Percentiles rank a stretch among this genome's conserved stretches.
Evolutionary conservation across 1,284 basidiomycete species (phyloP).

Genomic region (Ganoderma lucidum): DNA sequence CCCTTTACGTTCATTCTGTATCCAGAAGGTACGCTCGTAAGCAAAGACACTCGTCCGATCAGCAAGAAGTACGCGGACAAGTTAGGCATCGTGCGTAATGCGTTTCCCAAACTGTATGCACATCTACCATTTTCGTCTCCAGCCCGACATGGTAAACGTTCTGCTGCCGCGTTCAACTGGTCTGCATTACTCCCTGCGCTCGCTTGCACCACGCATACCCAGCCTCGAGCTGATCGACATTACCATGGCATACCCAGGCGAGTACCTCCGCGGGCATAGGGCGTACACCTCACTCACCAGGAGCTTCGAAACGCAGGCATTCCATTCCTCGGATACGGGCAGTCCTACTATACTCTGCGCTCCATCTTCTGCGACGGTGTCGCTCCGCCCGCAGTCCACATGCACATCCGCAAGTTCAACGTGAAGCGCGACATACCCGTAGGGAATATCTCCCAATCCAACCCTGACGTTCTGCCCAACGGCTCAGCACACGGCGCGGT

Average conservation of each 20-base stretch:
- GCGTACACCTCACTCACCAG: not conserved
- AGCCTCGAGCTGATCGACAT: constrained; percentile 87
- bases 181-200: constrained; percentile 84
- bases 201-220: constrained; percentile 81
- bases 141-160: constrained; percentile 83
- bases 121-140: constrained; percentile 13
- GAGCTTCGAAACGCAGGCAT: constrained; percentile 50
- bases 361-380: constrained; percentile 88
- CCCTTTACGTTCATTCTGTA: constrained; percentile 89
- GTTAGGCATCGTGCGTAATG: constrained; percentile 68
- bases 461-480: constrained; percentile 46
- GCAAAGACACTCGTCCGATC: constrained; percentile 81
- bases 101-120: constrained; percentile 1
- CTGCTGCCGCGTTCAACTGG: constrained; percentile 94
- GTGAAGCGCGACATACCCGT: constrained; percentile 73
- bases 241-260: constrained; percentile 91
- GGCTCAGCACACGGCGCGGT: constrained; percentile 41
- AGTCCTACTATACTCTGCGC: constrained; percentile 87
- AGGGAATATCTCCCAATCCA: constrained; percentile 56
- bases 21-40: constrained; percentile 93
- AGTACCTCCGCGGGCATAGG: constrained; percentile 23
- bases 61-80: constrained; percentile 88
- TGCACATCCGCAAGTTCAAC: constrained; percentile 85
- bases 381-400: constrained; percentile 86
- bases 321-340: constrained; percentile 76